A percentile compares a stretch with the other conserved stretches of the same genome.
Evolutionary conservation across 352 stramenopile genomes (phyloP).

Genomic region (Globisporangium barbulae): DNA sequence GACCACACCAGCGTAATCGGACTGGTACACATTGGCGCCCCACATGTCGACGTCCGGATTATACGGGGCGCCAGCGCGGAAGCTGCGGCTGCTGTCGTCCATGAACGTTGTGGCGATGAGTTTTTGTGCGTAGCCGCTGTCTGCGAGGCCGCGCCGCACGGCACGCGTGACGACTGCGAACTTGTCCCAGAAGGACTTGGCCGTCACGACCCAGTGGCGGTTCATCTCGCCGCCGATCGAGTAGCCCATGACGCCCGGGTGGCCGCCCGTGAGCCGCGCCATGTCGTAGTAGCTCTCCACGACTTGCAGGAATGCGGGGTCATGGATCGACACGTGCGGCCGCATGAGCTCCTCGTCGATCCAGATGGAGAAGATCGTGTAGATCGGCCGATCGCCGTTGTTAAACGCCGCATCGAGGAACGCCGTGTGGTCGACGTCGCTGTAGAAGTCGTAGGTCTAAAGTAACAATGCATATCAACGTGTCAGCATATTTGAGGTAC

Average conservation of each 20-base stretch:
- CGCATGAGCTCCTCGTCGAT: constrained; percentile 62
- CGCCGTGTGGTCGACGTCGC: constrained; percentile 36
- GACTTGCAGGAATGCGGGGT: constrained; percentile 39
- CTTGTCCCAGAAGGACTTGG: constrained; percentile 59
- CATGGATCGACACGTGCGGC: constrained; percentile 20
- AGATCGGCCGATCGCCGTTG: constrained; percentile 46
- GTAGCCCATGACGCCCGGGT: constrained; percentile 66
- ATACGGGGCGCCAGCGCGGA: constrained; percentile 38
- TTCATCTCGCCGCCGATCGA: constrained; percentile 79
- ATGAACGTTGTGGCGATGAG: constrained; percentile 82
- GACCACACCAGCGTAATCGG: constrained; percentile 49
- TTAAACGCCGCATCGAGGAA: constrained; percentile 70
- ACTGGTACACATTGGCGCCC: constrained; percentile 73
- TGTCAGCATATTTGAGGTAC: neutral
- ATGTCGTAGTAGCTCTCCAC: constrained; percentile 60
- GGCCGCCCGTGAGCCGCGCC: constrained; percentile 42
- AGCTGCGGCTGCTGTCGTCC: constrained; percentile 51
- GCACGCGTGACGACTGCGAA: constrained; percentile 47
- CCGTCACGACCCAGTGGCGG: constrained; percentile 50
- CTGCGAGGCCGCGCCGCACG: constrained; percentile 45
- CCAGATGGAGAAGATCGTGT: constrained; percentile 74
- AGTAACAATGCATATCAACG: neutral
- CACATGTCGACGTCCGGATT: constrained; percentile 64
- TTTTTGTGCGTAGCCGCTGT: constrained; percentile 46
- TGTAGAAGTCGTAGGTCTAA: constrained; percentile 63